These are phyloP conservation scores for Teratosphaeria zuluensis DNA, from an alignment of 2,329 filamentous ascomycete genomes.

Conservation along the genomic window DNA sequence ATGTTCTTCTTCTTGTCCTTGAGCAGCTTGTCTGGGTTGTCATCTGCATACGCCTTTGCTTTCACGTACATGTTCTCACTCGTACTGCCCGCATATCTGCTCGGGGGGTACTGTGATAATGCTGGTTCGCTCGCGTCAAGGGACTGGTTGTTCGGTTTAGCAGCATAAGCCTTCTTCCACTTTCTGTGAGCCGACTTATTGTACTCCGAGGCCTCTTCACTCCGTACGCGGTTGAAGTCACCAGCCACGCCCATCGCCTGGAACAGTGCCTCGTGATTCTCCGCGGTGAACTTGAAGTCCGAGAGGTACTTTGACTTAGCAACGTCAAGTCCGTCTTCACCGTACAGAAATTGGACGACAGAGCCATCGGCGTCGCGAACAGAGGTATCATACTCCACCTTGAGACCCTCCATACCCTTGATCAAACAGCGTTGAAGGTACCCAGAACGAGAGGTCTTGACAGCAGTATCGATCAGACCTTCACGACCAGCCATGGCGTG, in stretches of 20 bases:
- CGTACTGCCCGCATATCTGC: constrained; percentile 70
- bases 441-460: constrained; percentile 94
- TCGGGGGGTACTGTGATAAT: constrained; percentile 62
- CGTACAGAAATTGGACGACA: constrained; percentile 90
- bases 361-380: constrained; percentile 90
- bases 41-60: constrained; percentile 66
- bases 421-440: constrained; percentile 95
- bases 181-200: constrained; percentile 66
- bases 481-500: constrained; percentile 99
- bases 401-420: constrained; percentile 95
- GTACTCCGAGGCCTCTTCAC: constrained; percentile 54
- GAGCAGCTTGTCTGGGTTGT: constrained; percentile 55
- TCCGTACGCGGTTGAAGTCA: constrained; percentile 45
- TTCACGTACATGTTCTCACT: constrained; percentile 75
- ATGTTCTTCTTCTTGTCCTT: constrained; percentile 49
- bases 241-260: constrained; percentile 61
- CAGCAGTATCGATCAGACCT: constrained; percentile 95
- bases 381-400: constrained; percentile 85
- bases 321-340: constrained; percentile 89
- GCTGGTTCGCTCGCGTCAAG: constrained; percentile 65
- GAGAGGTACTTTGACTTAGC: constrained; percentile 86
- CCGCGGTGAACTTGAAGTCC: constrained; percentile 81
- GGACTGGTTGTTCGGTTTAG: background rate
- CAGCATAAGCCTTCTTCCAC: constrained; percentile 60
- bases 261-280: constrained; percentile 74